Evolutionary conservation across 495 filamentous ascomycete species (phyloP), one percentile per base, ranked within the genome.

Genomic region (Pyrenopolyporus hunteri): DNA sequence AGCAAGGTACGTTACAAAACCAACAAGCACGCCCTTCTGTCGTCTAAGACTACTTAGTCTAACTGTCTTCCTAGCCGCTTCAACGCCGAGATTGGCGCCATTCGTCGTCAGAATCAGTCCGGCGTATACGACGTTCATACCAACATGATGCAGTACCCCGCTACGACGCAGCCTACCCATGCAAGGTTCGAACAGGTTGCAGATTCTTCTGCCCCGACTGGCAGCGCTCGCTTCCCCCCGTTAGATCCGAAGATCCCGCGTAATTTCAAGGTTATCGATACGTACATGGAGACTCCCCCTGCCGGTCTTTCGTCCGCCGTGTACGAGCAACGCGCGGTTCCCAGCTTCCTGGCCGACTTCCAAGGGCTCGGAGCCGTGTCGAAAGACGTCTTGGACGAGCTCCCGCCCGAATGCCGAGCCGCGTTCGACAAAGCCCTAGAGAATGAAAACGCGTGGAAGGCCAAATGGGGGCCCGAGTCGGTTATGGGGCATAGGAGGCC

Each of bases 81-180:
- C 80, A 98, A 98, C 72, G 75, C 86, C 14, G 70, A 81, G 2
- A 80, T 97, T 20, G 74, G 83, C 0, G 75, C 78, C 10, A 71
- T 83, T 25, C 88, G 94, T 20, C 85, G 85, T 13, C 66, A 73
- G n/a, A 92, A 86, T 55, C 73, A 87, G 9, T 79, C 84, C 28
- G 94, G 94, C 19, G 78, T 92, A 19, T 98, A 98, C 71, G 92
- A 98, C 62, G 83, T 93, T 17, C 92, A 97, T 74, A 97, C 94
- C 35, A 98, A 98, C 70, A 63, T 78, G 33, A 89, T 97, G 81
- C 88, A 91, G 62, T 94, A 89, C 64, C 95, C 94, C 0, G 83
- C 83, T 54, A 90, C 83, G 64, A 97, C 90, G 81, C 95, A 98
- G 75, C 91, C 94, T 0, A 93, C 93, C 1, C 89, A 91, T 69